These are phyloP conservation scores for Trametes sanguinea DNA, from an alignment of 768 basidiomycete species.

Conservation along the genomic window DNA sequence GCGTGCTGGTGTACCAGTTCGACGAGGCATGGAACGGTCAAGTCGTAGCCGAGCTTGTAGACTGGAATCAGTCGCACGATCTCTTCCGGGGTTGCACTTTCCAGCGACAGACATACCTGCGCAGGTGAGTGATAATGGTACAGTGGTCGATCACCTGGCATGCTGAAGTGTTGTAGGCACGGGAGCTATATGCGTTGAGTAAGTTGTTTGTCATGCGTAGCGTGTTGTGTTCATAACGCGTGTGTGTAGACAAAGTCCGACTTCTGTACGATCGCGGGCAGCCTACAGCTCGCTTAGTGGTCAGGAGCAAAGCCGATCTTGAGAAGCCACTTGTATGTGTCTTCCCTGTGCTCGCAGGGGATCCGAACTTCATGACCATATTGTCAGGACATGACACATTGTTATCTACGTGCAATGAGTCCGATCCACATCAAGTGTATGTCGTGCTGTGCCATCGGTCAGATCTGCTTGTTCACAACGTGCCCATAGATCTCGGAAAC, in stretches of 20 bases:
- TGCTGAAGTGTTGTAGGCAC: constrained; percentile 43
- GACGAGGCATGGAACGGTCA: constrained; percentile 80
- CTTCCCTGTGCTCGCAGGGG: background rate
- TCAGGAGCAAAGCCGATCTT: constrained; percentile 61
- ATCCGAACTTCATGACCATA: background rate
- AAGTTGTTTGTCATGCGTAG: constrained; percentile 24
- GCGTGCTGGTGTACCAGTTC: constrained; percentile 82
- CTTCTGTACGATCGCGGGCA: constrained; percentile 74
- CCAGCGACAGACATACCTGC: constrained; percentile 70
- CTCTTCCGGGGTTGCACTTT: constrained; percentile 74
- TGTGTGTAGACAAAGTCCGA: constrained; percentile 65
- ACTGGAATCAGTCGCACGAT: constrained; percentile 74
- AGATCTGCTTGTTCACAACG: constrained; percentile 4
- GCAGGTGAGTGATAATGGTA: constrained; percentile 44
- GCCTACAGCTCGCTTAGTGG: constrained; percentile 72
- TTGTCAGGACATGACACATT: constrained; percentile 77
- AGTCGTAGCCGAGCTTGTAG: constrained; percentile 77
- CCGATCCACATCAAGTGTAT: constrained; percentile 81
- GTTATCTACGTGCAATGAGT: constrained; percentile 83
- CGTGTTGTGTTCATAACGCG: background rate
- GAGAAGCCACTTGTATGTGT: constrained; percentile 59
- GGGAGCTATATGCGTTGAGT: constrained; percentile 71
- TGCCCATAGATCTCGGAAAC: constrained; percentile 60
- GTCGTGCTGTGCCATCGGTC: constrained; percentile 23
- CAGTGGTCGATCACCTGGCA: background rate